phyloP scores from a whole-genome alignment of 495 filamentous ascomycete genomes.

The Talaromyces liani region DNA sequence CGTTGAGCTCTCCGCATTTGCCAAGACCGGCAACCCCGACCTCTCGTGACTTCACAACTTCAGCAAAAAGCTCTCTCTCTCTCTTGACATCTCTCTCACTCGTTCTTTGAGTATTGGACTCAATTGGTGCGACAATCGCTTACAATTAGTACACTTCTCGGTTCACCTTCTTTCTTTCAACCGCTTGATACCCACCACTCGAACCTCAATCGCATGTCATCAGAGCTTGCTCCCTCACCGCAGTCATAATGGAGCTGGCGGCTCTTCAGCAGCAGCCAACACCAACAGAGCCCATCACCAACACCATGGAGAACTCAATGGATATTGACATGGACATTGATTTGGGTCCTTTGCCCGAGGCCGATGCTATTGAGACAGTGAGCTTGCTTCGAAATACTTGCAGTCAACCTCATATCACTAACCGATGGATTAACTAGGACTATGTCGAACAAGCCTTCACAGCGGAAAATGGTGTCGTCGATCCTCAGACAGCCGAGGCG shows the following conservation, averaged over 20 bases:
- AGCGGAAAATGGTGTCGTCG: conserved; percentile 15
- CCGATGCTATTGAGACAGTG: conserved; percentile 28
- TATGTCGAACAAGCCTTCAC: conserved; percentile 12
- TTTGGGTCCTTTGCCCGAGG: conserved; percentile 43
- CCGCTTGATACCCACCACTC: neutral
- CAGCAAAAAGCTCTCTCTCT: neutral
- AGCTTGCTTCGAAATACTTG: conserved; percentile 7
- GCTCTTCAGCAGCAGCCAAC: conserved; percentile 16
- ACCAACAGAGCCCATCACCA: neutral
- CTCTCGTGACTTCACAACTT: neutral
- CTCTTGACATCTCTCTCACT: neutral
- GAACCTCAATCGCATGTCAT: neutral
- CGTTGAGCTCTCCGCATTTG: conserved; percentile 3
- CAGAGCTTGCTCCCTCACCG: neutral
- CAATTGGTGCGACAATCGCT: neutral
- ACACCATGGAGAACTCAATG: conserved; percentile 43
- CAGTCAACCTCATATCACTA: neutral
- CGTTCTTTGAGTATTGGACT: neutral
- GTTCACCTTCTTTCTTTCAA: neutral
- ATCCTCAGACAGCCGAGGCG: conserved; percentile 25
- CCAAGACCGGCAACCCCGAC: neutral
- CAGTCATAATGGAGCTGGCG: conserved; percentile 16
- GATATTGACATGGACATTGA: conserved; percentile 77
- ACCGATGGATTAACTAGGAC: neutral
- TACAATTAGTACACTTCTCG: neutral